Percentiles rank a stretch among this genome's conserved stretches.
These are phyloP conservation scores for Apophysomyces ossiformis DNA, from an alignment of 371 early-diverging fungal species.

Conservation along the genomic window DNA sequence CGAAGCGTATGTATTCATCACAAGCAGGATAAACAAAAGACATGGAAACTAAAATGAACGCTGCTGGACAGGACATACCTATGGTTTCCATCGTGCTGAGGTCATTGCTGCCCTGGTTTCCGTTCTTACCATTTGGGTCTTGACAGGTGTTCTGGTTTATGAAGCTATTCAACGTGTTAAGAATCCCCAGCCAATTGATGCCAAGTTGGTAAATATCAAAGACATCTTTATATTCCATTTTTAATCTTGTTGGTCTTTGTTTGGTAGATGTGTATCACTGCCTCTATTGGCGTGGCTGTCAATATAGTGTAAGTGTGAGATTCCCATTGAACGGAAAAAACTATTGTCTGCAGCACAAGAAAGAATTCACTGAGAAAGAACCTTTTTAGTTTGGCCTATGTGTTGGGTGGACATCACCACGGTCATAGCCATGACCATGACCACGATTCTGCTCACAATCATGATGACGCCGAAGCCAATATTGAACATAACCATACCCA, in stretches of 20 bases:
- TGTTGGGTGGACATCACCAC: conserved; percentile 55
- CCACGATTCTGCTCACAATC: conserved; percentile 35
- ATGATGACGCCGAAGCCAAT: conserved; percentile 37
- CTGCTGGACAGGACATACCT: conserved; percentile 62
- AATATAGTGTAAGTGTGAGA: conserved; percentile 69
- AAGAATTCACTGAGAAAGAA: neutral
- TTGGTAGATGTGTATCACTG: conserved; percentile 70
- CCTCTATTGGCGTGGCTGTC: conserved; percentile 76
- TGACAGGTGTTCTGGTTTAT: conserved; percentile 73
- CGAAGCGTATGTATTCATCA: conserved; percentile 48
- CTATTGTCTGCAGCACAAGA: neutral
- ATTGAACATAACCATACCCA: conserved; percentile 10
- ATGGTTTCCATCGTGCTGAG: conserved; percentile 87
- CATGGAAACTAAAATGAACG: conserved; percentile 8
- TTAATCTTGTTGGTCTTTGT: neutral
- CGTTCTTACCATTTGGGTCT: conserved; percentile 81
- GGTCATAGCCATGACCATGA: conserved; percentile 42
- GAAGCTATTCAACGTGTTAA: conserved; percentile 79
- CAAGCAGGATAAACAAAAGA: neutral
- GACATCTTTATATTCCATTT: neutral
- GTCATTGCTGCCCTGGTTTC: conserved; percentile 85
- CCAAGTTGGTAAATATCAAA: conserved; percentile 49
- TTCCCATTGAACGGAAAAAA: neutral
- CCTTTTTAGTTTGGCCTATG: conserved; percentile 41
- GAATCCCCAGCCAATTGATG: conserved; percentile 78